phyloP scores from a whole-genome alignment of 495 filamentous ascomycete genomes.

The Penicillium steckii region DNA sequence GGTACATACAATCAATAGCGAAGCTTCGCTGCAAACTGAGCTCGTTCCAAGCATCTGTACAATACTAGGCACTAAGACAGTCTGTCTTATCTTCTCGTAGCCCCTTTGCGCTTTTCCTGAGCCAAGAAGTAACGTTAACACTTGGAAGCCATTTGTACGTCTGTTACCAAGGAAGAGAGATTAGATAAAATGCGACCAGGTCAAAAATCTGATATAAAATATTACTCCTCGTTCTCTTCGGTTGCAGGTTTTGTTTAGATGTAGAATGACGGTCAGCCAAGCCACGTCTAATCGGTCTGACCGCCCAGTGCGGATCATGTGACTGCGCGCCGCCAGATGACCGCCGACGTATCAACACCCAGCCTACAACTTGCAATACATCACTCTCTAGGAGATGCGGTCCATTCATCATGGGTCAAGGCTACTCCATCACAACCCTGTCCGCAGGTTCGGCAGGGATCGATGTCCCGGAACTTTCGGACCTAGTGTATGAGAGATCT shows the following conservation, averaged over 20 bases:
- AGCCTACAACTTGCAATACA: neutral
- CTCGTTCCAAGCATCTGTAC: neutral
- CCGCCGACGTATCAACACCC: neutral
- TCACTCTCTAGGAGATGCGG: conserved; percentile 34
- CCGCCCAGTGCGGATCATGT: neutral
- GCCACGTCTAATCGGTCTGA: neutral
- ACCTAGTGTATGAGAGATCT: conserved; percentile 87
- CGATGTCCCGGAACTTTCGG: conserved; percentile 87
- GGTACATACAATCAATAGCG: neutral
- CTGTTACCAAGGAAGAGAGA: too few relatives aligned
- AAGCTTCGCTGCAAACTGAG: neutral
- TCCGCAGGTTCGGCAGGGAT: conserved; percentile 89
- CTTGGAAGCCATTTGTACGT: too few relatives aligned
- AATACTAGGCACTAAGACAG: neutral
- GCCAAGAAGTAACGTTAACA: neutral
- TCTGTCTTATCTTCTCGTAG: neutral
- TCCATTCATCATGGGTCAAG: conserved; percentile 80
- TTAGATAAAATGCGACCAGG: too few relatives aligned
- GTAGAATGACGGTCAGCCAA: too few relatives aligned
- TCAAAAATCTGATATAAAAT: too few relatives aligned
- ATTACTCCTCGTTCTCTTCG: too few relatives aligned
- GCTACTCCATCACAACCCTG: conserved; percentile 87
- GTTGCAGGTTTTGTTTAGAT: too few relatives aligned
- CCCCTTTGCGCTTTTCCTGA: neutral
- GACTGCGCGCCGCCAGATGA: neutral